These are phyloP conservation scores for Phytophthora hybrid DNA, from an alignment of 352 stramenopile species.

Conservation along the genomic window DNA sequence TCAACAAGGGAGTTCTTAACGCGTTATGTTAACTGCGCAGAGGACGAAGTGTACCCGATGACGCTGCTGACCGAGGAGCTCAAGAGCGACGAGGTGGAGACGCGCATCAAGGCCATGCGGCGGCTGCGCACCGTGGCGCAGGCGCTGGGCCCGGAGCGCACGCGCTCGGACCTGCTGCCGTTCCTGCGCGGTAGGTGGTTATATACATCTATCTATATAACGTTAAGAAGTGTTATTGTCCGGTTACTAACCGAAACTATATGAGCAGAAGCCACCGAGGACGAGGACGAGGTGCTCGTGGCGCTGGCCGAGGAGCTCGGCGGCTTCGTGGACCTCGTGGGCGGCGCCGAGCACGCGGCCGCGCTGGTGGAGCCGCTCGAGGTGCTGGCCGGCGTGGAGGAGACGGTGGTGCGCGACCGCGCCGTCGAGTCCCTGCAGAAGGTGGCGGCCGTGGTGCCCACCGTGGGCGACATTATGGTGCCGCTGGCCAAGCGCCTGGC, in stretches of 20 bases:
- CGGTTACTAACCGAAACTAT: slow-evolving; percentile 12
- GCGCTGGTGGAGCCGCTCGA: slow-evolving; percentile 92
- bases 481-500: slow-evolving; percentile 83
- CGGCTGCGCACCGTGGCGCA: slow-evolving; percentile 92
- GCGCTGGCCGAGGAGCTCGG: slow-evolving; percentile 92
- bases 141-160: slow-evolving; percentile 88
- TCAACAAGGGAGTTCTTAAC: not conserved
- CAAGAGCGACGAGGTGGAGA: slow-evolving; percentile 92
- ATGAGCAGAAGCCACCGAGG: slow-evolving; percentile 80
- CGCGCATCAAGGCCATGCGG: slow-evolving; percentile 95
- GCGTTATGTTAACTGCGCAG: slow-evolving; percentile 26
- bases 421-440: slow-evolving; percentile 82
- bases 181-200: slow-evolving; percentile 78
- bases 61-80: slow-evolving; percentile 94
- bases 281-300: slow-evolving; percentile 95
- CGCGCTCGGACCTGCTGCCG: slow-evolving; percentile 85
- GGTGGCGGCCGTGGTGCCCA: slow-evolving; percentile 68
- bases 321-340: slow-evolving; percentile 90
- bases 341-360: slow-evolving; percentile 70
- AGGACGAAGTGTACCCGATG: slow-evolving; percentile 89
- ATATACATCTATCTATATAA: not conserved
- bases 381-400: slow-evolving; percentile 91
- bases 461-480: slow-evolving; percentile 70
- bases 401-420: slow-evolving; percentile 94
- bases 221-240: slow-evolving; percentile 7